These are phyloP conservation scores for Phoenix roebelenii DNA, from an alignment of 176 grass and related monocot genomes.

Conservation along the genomic window DNA sequence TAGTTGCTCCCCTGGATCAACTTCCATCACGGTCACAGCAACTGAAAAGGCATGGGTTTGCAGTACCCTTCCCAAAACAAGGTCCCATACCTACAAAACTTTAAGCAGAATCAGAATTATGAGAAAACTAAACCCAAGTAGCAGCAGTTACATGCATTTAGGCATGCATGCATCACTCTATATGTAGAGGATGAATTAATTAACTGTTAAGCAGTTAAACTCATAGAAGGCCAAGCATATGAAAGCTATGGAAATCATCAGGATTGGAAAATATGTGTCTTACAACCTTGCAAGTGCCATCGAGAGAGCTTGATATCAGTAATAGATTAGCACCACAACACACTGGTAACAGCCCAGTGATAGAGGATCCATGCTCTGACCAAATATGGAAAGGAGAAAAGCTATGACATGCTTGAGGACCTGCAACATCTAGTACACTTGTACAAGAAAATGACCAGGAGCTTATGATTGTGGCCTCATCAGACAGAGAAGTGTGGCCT, in stretches of 20 bases:
- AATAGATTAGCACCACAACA: constrained; percentile 1
- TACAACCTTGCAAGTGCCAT: constrained; percentile 32
- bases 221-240: not conserved
- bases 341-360: constrained; percentile 20
- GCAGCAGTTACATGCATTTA: too few species aligned
- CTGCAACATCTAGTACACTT: not conserved
- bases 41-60: constrained; percentile 5
- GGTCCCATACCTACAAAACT: constrained; percentile 8
- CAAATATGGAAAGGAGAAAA: constrained; percentile 1
- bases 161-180: too few species aligned
- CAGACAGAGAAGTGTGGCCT: too few species aligned
- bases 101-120: not conserved
- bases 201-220: too few species aligned
- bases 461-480: too few species aligned
- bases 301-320: constrained; percentile 31
- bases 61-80: constrained; percentile 17
- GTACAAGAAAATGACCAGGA: not conserved
- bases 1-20: constrained; percentile 19
- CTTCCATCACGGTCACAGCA: constrained; percentile 2
- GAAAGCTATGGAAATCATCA: not conserved
- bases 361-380: constrained; percentile 15
- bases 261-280: not conserved
- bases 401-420: constrained; percentile 1
- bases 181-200: too few species aligned
- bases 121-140: not conserved